A percentile compares a stretch with the other conserved stretches of the same genome.
These are phyloP conservation scores for Botrytis elliptica DNA, from an alignment of 2,329 filamentous ascomycete species.

Conservation along the genomic window DNA sequence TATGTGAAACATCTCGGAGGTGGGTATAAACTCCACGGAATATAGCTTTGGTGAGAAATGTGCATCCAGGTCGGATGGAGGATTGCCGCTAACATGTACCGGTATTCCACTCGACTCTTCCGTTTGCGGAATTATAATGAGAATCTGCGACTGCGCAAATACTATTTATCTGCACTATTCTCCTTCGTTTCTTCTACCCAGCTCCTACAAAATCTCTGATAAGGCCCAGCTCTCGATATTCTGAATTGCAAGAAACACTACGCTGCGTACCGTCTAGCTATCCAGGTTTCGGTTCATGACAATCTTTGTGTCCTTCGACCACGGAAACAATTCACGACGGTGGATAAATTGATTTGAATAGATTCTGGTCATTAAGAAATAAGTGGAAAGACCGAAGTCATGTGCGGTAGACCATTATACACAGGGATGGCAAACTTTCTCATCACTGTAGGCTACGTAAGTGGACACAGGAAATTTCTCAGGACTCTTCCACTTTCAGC, in stretches of 20 bases:
- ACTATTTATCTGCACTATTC: background rate
- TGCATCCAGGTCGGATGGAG: background rate
- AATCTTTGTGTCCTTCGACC: no score
- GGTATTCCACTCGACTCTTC: background rate
- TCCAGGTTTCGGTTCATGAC: rapidly evolving
- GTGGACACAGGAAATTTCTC: no score
- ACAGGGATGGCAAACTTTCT: rapidly evolving
- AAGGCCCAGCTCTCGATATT: rapidly evolving
- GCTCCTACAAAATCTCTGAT: rapidly evolving
- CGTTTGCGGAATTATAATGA: rapidly evolving
- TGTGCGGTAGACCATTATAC: no score
- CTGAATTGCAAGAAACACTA: no score
- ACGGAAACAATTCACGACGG: no score
- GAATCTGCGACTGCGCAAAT: background rate
- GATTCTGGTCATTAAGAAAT: no score
- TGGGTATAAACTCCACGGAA: rapidly evolving
- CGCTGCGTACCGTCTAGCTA: no score
- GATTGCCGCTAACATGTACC: background rate
- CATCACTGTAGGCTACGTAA: no score
- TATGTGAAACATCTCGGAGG: background rate
- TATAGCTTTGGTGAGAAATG: rapidly evolving
- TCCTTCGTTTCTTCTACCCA: background rate
- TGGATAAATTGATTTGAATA: no score
- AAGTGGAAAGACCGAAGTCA: rapidly evolving
- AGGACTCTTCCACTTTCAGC: no score